Percentiles rank a stretch among this genome's conserved stretches.
These are phyloP conservation scores for Colletotrichum brevisporum DNA, from an alignment of 2,329 filamentous ascomycete species.

Conservation along the genomic window DNA sequence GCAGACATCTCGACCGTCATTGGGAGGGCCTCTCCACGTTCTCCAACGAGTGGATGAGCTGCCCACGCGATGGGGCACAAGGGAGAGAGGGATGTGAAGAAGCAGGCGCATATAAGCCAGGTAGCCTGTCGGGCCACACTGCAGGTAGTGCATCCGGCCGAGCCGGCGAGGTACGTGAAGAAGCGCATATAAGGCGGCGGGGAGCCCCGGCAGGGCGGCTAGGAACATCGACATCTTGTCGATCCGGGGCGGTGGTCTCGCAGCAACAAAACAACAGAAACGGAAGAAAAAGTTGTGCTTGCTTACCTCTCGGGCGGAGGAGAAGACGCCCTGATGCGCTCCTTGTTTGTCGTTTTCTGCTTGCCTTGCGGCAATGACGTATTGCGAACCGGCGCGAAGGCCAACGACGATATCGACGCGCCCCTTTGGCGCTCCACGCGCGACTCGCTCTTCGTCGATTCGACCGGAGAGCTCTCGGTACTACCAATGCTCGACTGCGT, in stretches of 20 bases:
- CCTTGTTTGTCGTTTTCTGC: conserved; percentile 60
- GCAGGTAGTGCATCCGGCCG: conserved; percentile 15
- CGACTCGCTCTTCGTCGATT: conserved; percentile 25
- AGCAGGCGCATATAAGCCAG: conserved; percentile 20
- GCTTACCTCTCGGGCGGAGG: conserved; percentile 65
- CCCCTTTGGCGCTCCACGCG: conserved; percentile 46
- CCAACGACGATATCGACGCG: conserved; percentile 63
- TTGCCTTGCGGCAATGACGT: conserved; percentile 63
- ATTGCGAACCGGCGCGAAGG: conserved; percentile 60
- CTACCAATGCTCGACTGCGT: conserved; percentile 33
- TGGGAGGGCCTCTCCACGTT: conserved; percentile 1
- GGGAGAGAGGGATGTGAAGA: background rate
- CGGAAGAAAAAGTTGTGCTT: conserved; percentile 44
- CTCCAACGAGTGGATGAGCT: conserved; percentile 18
- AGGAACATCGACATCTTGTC: background rate
- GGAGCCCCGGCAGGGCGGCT: conserved; percentile 2
- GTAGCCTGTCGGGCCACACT: conserved; percentile 5
- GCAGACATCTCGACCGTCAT: background rate
- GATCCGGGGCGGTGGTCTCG: background rate
- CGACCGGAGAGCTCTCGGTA: conserved; percentile 26
- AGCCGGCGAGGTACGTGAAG: conserved; percentile 2
- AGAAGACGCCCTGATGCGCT: conserved; percentile 61
- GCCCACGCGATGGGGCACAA: conserved; percentile 4
- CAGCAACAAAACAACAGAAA: background rate
- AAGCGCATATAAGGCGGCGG: background rate